Evolutionary conservation across 1,139 yeast species (phyloP), one percentile per base, ranked within the genome.

Genomic region (Lodderomyces margitis): DNA sequence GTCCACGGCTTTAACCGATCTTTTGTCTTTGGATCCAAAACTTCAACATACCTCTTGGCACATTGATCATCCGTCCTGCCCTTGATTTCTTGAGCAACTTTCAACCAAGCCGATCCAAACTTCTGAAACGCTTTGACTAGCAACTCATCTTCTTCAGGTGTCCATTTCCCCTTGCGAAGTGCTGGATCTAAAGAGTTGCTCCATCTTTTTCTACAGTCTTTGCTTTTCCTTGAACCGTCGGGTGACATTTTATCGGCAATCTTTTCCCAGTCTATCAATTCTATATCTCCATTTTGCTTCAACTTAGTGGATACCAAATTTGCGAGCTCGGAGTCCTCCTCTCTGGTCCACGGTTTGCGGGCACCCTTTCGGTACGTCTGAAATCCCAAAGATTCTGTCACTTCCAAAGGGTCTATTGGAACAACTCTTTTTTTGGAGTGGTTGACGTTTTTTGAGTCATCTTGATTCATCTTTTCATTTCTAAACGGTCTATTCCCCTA

Each of bases 41-140:
- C 96, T 55, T 91, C 98, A 16, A 84, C 80, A 59, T 88, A 91
- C 51, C 98, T 66, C 56, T 91, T 91, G 2, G 96, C 88, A 65
- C 97, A 91, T 64, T 91, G 98, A 60, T 89, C 97, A 57, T 89
- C 96, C 1, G 96, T 91, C 54, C 98, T 70, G 3, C 96, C 95
- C 1, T 80, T 76, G 10, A 89, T 85, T 41, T 78, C 82, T 40
- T 73, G 66, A 0, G 96, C 81, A 7, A 91, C 91, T 51, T 83
- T 82, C 48, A 86, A 87, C 98, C 98, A 91, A 32, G 82, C 76
- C 0, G 96, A 75, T 0, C 97, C 97, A 59, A 76, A 75, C 48
- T 72, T 75, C 38, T 75, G 68, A 57, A 76, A 85, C 1, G 95
- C 91, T 38, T 71, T 70, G 17, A 83, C 58, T 36, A 91, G 67